A percentile compares a stretch with the other conserved stretches of the same genome.
These are phyloP conservation scores for Salicornia ramosissima DNA, from an alignment of 148 eudicot genomes.

Conservation along the genomic window DNA sequence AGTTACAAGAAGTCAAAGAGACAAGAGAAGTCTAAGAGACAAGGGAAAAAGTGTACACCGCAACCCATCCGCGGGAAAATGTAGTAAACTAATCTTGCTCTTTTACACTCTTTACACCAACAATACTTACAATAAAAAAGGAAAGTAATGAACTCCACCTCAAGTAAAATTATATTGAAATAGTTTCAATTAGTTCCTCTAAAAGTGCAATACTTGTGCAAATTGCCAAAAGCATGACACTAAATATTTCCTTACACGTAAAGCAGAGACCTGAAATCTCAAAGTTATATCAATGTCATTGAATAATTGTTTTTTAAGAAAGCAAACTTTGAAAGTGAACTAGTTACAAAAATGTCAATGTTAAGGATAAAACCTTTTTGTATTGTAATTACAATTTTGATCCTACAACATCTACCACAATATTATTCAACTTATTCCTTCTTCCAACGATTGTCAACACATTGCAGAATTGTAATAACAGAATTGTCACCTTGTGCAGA, in stretches of 20 bases:
- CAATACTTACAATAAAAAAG: too few species aligned
- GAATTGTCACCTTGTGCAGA: slow-evolving; percentile 21
- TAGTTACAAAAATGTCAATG: neutral
- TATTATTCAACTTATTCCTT: neutral
- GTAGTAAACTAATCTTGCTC: too few species aligned
- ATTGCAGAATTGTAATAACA: slow-evolving; percentile 12
- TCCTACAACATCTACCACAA: neutral
- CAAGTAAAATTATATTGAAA: too few species aligned
- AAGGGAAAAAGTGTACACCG: too few species aligned
- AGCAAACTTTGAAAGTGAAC: neutral
- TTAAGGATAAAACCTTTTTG: neutral
- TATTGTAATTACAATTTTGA: slow-evolving; percentile 4
- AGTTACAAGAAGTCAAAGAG: too few species aligned
- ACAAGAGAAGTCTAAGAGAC: too few species aligned
- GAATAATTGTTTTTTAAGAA: neutral
- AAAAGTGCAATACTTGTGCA: neutral
- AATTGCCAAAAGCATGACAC: slow-evolving; percentile 4
- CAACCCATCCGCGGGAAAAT: too few species aligned
- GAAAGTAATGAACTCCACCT: too few species aligned
- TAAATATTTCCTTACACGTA: neutral
- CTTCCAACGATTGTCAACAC: slow-evolving; percentile 6
- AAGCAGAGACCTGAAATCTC: neutral
- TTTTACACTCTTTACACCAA: too few species aligned
- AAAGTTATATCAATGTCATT: neutral
- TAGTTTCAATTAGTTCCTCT: neutral